A percentile compares a stretch with the other conserved stretches of the same genome.
Conservation (phyloP, 495 filamentous ascomycete species). For the Penicillium psychrofluorescens region DNA sequence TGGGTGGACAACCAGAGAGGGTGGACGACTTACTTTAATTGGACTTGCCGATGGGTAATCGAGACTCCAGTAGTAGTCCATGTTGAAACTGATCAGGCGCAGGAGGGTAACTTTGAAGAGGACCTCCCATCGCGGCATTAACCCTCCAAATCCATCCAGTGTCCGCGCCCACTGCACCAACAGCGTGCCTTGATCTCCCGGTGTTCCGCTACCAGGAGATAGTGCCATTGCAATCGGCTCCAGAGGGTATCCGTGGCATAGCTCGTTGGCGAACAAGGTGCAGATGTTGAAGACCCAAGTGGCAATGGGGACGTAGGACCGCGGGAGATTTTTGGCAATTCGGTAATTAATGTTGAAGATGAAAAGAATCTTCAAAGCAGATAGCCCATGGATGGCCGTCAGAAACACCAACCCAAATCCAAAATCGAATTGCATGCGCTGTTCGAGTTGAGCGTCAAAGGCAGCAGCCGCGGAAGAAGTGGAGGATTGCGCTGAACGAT, state of each 20-base stretch:
- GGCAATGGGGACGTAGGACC: slow-evolving; percentile 56
- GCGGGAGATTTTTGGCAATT: slow-evolving; percentile 63
- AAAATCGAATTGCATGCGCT: slow-evolving; percentile 78
- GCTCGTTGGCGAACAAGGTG: slow-evolving; percentile 83
- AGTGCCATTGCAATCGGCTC: slow-evolving; percentile 51
- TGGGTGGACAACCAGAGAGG: background rate
- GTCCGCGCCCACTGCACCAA: slow-evolving; percentile 52
- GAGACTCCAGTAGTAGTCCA: slow-evolving; percentile 93
- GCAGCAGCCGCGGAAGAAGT: slow-evolving; percentile 31
- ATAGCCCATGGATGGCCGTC: slow-evolving; percentile 73
- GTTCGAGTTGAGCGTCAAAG: slow-evolving; percentile 61
- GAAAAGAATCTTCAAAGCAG: slow-evolving; percentile 68
- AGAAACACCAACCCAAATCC: slow-evolving; percentile 76
- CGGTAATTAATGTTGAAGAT: slow-evolving; percentile 80
- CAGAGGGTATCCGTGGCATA: slow-evolving; percentile 70
- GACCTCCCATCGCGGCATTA: slow-evolving; percentile 86
- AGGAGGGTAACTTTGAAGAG: slow-evolving; percentile 96
- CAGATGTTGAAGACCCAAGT: slow-evolving; percentile 93
- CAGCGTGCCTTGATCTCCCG: slow-evolving; percentile 22
- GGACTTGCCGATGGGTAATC: slow-evolving; percentile 57
- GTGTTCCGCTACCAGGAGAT: slow-evolving; percentile 16
- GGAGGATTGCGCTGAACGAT: slow-evolving; percentile 5
- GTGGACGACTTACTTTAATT: slow-evolving; percentile 64
- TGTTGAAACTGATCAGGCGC: slow-evolving; percentile 89
- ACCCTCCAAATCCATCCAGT: slow-evolving; percentile 70